A percentile compares a stretch with the other conserved stretches of the same genome.
Conservation (phyloP, 2,329 filamentous ascomycete species). For the Phyllosticta paracitricarpa region DNA sequence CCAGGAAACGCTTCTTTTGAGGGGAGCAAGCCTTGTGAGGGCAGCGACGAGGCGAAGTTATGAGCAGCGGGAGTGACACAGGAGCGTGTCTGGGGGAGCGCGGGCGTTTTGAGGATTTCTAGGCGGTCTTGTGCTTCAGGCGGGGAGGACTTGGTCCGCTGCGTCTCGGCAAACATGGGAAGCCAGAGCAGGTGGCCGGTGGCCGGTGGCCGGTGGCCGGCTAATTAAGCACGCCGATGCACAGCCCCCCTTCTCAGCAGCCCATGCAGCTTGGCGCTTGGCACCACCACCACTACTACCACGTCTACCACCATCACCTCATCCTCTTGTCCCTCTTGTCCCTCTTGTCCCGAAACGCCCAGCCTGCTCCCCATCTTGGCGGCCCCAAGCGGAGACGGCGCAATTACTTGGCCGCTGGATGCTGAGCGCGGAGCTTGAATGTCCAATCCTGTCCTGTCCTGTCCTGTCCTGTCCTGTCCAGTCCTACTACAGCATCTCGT, state of each 20-base stretch:
- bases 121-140: constrained; percentile 9
- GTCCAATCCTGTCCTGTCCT: no score
- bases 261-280: constrained; percentile 1
- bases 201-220: not conserved
- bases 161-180: constrained; percentile 6
- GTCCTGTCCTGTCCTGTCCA: no score
- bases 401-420: constrained; percentile 11
- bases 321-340: not conserved
- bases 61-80: not conserved
- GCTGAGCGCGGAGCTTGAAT: constrained; percentile 1
- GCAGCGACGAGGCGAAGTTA: not conserved
- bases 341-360: constrained; percentile 8
- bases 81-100: constrained; percentile 6
- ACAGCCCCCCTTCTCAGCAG: constrained; percentile 10
- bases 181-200: not conserved
- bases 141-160: constrained; percentile 12
- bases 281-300: not conserved
- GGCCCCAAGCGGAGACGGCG: constrained; percentile 9
- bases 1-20: not conserved
- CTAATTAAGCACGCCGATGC: constrained; percentile 8
- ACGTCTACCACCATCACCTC: not conserved
- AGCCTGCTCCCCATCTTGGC: constrained; percentile 6
- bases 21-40: no score
- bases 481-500: no score
- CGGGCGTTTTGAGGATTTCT: constrained; percentile 11